Base-by-base conservation (phyloP, 2,329 filamentous ascomycete species). In the Fusarium tanahbumbuense region DNA sequence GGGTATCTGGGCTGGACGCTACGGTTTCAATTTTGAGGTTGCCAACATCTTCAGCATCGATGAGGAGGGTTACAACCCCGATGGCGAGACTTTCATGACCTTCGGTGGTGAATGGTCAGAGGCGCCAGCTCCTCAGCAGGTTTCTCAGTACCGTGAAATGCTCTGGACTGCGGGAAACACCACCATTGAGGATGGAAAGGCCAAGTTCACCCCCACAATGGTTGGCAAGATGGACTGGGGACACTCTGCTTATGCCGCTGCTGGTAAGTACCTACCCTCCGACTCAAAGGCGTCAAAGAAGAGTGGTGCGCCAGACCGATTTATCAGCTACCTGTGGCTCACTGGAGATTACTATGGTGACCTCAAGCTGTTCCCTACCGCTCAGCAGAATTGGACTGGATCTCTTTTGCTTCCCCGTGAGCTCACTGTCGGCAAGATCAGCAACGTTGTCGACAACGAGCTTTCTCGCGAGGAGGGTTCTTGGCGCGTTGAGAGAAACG, bases 1-100 rank as follows among this genome's bases (percentile, higher is more conserved):
- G 23, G 78, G 78, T 11, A 49, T 72, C 22, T 80, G 78, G 77
- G 78, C 78, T 4, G 81, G 81, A 3, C 73, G 76, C 2, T 82
- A 76, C 68, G 80, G 80, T 1, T 84, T 78, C 76, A 85, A 85
- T 64, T 84, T 83, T 44, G 83, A 85, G 68, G 81, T 83, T 13
- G 76, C 66, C 22, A 84, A 84, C 42, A 64, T 82, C 18, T 83
- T 84, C 68, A 72, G 76, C 16, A 70, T 85, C 5, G 78, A 82
- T 18, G 73, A 78, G 22, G 59, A 78, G 7, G 82, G 82, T 13
- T 82, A 81, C 53, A 81, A 79, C 52, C 62, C 76, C 7, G 72
- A 79, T 5, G 82, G 81, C 16, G 78, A 82, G 18, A 73, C 81
- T 4, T 81, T 84, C 56, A 71, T 76, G 7, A 83, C 81, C 1